Evolutionary conservation across 352 stramenopile genomes (phyloP).

Genomic region (Globisporangium echinulatum): DNA sequence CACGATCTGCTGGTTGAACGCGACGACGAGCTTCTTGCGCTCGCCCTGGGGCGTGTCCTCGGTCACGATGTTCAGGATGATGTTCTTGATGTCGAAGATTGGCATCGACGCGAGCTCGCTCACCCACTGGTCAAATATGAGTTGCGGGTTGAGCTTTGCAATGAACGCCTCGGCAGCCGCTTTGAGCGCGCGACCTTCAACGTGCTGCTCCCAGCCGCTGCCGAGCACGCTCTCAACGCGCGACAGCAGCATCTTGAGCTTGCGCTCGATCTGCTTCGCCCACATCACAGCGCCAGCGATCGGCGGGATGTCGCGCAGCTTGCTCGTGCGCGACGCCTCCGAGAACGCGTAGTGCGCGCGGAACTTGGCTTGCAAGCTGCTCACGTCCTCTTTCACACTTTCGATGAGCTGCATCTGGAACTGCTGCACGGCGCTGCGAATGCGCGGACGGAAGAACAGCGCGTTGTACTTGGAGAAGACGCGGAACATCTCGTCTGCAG

Average conservation of each 20-base stretch:
- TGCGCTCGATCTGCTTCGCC: conserved; percentile 99
- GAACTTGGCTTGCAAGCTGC: conserved; percentile 95
- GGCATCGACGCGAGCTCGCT: conserved; percentile 86
- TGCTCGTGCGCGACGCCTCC: conserved; percentile 90
- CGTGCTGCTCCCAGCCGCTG: conserved; percentile 95
- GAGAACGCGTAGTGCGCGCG: conserved; percentile 95
- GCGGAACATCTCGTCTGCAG: conserved; percentile 94
- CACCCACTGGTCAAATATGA: conserved; percentile 96
- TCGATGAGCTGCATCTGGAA: conserved; percentile 99
- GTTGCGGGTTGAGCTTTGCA: conserved; percentile 78
- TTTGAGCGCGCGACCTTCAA: conserved; percentile 96
- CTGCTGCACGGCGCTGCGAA: conserved; percentile 95
- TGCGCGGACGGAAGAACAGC: conserved; percentile 94
- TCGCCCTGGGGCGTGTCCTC: conserved; percentile 68
- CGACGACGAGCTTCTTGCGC: conserved; percentile 76
- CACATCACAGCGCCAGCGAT: conserved; percentile 98
- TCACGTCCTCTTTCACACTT: conserved; percentile 96
- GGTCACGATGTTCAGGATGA: conserved; percentile 87
- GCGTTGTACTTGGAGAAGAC: conserved; percentile 98
- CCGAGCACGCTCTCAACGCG: conserved; percentile 96
- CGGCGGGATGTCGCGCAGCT: conserved; percentile 95
- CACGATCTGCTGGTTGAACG: conserved; percentile 98
- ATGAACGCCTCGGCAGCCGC: conserved; percentile 84
- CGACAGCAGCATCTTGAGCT: conserved; percentile 95
- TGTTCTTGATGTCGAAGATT: conserved; percentile 90